Base-by-base conservation (phyloP, 176 grass and related monocot genomes). In the Carex parvula region DNA sequence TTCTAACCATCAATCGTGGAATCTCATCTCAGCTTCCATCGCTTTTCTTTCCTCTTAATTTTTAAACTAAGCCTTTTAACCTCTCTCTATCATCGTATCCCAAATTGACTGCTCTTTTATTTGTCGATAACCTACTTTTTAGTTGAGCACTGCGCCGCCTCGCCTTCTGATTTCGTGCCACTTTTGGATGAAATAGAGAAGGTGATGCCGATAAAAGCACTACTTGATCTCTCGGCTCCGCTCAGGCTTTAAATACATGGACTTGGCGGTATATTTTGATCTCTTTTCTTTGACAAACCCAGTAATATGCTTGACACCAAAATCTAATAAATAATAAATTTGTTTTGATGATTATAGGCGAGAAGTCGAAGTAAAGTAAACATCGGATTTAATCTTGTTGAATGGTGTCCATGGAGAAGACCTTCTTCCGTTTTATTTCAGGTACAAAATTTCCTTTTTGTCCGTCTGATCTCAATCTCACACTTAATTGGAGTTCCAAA, bases 381-480 rank as follows among this genome's bases (percentile, higher is more conserved):
- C 15, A 63, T 83, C 12, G 81, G 60, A 83, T 83, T 83, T 68
- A 62, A 81, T 44, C 79, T 81, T 60, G 17, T 81, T 64, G 60
- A 64, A 64, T 29, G 79, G 79, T 60, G 79, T 22, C 58, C 55
- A 6, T 81, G 79, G 79, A 62, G 60, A 62, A 62, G 79, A 8
- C 60, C 79, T 42, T 81, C 58, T 80, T 21, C 18, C 60, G 41
- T 81, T 5, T 64, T 81, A n/a, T 81, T 63, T 81, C 79, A 64
- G 79, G 60, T 81, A 63, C 2, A 20, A 24, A 46, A 15, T 21
- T 41, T 6, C 39, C 39, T 72, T 70, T 70, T 14, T 75, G 17
- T 29, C 52, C 20, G 13, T 74, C 9, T 74, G 8, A 52, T 50
- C 33, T 46, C 21, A 74, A 74, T 74, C 20, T 26, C 26, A 30